Percentiles rank a stretch among this genome's conserved stretches.
phyloP scores from a whole-genome alignment of 495 filamentous ascomycete genomes.

The Aspergillus hancockii region DNA sequence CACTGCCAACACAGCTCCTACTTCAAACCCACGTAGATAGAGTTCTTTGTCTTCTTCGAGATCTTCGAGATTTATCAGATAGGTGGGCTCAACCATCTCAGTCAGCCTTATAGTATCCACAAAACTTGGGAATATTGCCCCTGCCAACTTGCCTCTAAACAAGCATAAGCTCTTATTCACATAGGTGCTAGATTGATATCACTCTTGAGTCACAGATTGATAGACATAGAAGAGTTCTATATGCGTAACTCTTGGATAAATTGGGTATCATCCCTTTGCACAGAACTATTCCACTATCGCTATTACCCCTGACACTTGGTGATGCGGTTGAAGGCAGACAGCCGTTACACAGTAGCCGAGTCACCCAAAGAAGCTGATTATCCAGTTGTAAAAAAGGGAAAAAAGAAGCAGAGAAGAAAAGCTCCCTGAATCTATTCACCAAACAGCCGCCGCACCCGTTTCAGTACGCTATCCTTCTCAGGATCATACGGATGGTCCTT shows the following conservation, averaged over 20 bases:
- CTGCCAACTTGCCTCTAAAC: no score
- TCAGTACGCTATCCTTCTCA: conserved; percentile 97
- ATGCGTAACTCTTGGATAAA: conserved; percentile 4
- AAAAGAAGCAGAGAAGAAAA: conserved; percentile 3
- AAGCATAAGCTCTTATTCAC: neutral
- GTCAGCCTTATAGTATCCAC: no score
- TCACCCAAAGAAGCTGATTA: neutral
- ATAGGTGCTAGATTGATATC: neutral
- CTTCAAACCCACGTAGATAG: no score
- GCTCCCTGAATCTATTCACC: conserved; percentile 63
- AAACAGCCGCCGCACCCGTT: conserved; percentile 86
- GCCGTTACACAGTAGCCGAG: neutral
- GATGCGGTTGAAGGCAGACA: neutral
- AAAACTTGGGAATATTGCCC: no score
- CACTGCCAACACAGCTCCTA: no score
- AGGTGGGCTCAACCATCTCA: no score
- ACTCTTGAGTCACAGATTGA: neutral
- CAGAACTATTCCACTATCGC: conserved; percentile 1
- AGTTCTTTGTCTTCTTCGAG: no score
- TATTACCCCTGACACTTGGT: neutral
- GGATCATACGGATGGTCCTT: conserved; percentile 99
- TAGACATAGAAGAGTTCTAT: conserved; percentile 7
- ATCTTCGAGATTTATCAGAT: no score
- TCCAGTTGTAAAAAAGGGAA: conserved; percentile 12
- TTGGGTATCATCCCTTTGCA: conserved; percentile 19